Percentiles rank a stretch among this genome's conserved stretches.
Evolutionary conservation across 371 early-diverging fungal genomes (phyloP).

Genomic region (Mortierella sp.): DNA sequence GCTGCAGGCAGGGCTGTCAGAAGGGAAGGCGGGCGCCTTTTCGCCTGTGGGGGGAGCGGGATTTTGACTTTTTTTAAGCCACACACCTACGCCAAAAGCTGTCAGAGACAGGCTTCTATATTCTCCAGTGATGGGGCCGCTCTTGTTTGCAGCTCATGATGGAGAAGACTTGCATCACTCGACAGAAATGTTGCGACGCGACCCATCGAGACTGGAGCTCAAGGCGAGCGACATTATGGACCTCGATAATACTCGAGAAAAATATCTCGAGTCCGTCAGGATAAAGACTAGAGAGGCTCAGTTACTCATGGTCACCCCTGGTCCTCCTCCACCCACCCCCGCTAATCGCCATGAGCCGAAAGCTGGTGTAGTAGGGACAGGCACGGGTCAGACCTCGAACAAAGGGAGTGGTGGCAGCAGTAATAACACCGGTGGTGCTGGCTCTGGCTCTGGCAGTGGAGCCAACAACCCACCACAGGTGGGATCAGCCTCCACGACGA

Average conservation of each 20-base stretch:
- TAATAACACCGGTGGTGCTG: not conserved
- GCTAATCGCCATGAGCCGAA: constrained; percentile 5
- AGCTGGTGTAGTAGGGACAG: constrained; percentile 1
- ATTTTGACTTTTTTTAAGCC: too few species aligned
- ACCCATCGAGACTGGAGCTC: constrained; percentile 49
- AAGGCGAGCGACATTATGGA: constrained; percentile 34
- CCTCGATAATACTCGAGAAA: constrained; percentile 40
- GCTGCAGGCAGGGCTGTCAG: too few species aligned
- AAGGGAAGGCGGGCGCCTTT: too few species aligned
- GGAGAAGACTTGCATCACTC: not conserved
- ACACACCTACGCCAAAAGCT: too few species aligned
- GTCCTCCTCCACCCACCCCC: constrained; percentile 38
- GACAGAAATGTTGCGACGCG: constrained; percentile 39
- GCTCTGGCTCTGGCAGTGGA: not conserved
- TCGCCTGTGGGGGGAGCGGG: too few species aligned
- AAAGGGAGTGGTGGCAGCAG: too few species aligned
- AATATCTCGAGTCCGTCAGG: constrained; percentile 26
- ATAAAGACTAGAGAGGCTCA: constrained; percentile 5
- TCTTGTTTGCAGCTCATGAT: too few species aligned
- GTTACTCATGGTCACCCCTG: constrained; percentile 6
- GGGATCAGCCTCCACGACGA: not conserved
- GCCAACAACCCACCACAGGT: too few species aligned
- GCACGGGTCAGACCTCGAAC: too few species aligned
- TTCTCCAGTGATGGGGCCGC: too few species aligned
- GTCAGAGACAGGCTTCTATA: too few species aligned